These are phyloP conservation scores for Kluyveromyces nonfermentans DNA, from an alignment of 805 yeast genomes.

Conservation along the genomic window DNA sequence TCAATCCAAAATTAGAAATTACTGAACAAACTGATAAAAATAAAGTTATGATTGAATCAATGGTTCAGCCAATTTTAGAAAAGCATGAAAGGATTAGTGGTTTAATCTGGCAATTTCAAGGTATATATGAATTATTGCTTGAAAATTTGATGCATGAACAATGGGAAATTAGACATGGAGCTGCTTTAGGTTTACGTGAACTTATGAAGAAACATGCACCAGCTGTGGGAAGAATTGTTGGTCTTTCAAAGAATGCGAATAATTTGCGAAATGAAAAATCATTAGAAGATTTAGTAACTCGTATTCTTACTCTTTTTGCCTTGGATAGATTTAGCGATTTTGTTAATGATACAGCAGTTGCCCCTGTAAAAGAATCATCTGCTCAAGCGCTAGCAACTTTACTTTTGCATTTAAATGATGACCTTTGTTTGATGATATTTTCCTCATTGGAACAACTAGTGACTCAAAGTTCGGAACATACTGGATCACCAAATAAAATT, in stretches of 20 bases:
- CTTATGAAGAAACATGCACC: constrained; percentile 60
- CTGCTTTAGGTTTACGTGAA: constrained; percentile 86
- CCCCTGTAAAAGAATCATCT: constrained; percentile 94
- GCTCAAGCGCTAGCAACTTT: constrained; percentile 92
- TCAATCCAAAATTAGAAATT: constrained; percentile 43
- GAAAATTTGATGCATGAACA: constrained; percentile 72
- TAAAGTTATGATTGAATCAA: constrained; percentile 78
- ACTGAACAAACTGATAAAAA: constrained; percentile 75
- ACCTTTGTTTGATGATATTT: constrained; percentile 53
- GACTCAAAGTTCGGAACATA: constrained; percentile 40
- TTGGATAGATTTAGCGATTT: constrained; percentile 94
- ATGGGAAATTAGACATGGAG: constrained; percentile 97
- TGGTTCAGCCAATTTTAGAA: constrained; percentile 55
- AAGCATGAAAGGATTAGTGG: constrained; percentile 66
- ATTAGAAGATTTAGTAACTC: constrained; percentile 79
- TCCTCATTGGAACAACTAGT: constrained; percentile 58
- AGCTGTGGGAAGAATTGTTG: constrained; percentile 75
- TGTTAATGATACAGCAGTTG: constrained; percentile 94
- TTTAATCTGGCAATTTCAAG: constrained; percentile 89
- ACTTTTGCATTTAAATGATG: constrained; percentile 55
- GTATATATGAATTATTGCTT: constrained; percentile 73
- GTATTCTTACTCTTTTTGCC: constrained; percentile 79
- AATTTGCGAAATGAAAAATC: constrained; percentile 54
- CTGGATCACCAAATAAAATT: constrained; percentile 38
- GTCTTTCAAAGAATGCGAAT: constrained; percentile 53